Percentiles rank a stretch among this genome's conserved stretches.
Evolutionary conservation across 306 rosid genomes (phyloP).

Genomic region (Aeschynomene evenia): DNA sequence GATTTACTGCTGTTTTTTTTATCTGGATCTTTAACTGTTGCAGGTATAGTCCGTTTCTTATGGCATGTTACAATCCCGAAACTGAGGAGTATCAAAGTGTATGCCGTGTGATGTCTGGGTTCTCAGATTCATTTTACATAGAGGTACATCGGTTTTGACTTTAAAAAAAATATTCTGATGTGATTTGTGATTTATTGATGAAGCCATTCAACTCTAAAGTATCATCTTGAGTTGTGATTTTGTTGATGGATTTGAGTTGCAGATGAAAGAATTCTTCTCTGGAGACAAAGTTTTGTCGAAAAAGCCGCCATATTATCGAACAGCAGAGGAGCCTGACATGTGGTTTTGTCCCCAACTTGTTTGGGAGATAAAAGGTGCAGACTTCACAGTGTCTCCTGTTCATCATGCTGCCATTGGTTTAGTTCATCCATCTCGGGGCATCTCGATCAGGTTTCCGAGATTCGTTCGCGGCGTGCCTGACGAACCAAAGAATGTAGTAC

Average conservation of each 20-base stretch:
- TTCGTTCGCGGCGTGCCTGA: constrained; percentile 50
- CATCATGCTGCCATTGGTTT: constrained; percentile 85
- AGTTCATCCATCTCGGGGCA: constrained; percentile 82
- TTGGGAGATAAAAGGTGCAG: constrained; percentile 92
- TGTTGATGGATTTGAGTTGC: constrained; percentile 36
- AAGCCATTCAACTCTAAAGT: neutral
- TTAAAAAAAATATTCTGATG: no score
- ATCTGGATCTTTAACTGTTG: constrained; percentile 22
- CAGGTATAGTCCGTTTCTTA: constrained; percentile 96
- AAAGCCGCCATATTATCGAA: constrained; percentile 77
- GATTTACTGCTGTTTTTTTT: neutral
- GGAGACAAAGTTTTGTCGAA: constrained; percentile 63
- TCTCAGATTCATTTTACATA: constrained; percentile 74
- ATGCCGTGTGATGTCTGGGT: constrained; percentile 96
- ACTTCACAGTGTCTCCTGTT: constrained; percentile 84
- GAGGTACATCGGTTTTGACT: constrained; percentile 51
- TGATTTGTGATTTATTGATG: no score
- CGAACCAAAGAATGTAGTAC: constrained; percentile 87
- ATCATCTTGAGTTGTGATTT: neutral
- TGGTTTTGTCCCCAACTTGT: constrained; percentile 76
- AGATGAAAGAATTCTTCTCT: constrained; percentile 80
- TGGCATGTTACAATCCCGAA: constrained; percentile 90
- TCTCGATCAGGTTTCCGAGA: constrained; percentile 87
- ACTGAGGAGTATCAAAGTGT: constrained; percentile 90
- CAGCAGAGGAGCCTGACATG: constrained; percentile 72